Conservation (phyloP, 2,329 filamentous ascomycete genomes). For the Nothophaeocryptopus gaeumannii region DNA sequence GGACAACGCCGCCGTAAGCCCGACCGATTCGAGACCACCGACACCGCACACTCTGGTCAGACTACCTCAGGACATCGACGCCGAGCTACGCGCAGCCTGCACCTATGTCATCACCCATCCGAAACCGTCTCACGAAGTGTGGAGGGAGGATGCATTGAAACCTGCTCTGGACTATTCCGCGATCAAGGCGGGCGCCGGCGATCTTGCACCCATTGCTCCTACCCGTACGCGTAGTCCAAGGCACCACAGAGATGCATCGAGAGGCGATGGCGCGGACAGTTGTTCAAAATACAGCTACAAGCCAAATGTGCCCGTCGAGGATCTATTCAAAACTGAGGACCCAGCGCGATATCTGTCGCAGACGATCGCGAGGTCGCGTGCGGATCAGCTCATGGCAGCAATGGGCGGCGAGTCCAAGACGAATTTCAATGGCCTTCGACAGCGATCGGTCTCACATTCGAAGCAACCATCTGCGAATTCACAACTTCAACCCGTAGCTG, state of each 20-base stretch:
- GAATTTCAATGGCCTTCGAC: background rate
- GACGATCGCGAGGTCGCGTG: constrained; percentile 24
- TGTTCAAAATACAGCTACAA: constrained; percentile 20
- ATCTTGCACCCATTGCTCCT: constrained; percentile 1
- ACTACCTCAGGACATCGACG: constrained; percentile 42
- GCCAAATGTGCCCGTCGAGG: constrained; percentile 18
- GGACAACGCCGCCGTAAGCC: constrained; percentile 30
- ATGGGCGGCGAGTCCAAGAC: background rate
- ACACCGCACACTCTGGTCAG: constrained; percentile 43
- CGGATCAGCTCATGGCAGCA: constrained; percentile 29
- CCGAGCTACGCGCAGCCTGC: constrained; percentile 47
- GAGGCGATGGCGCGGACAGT: background rate
- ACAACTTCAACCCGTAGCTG: constrained; percentile 30
- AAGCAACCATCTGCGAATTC: constrained; percentile 4
- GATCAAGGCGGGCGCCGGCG: constrained; percentile 24
- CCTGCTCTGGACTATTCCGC: constrained; percentile 35
- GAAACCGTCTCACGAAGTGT: constrained; percentile 36
- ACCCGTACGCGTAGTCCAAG: constrained; percentile 15
- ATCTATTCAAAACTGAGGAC: constrained; percentile 22
- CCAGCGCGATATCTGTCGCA: constrained; percentile 7
- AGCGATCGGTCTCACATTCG: constrained; percentile 25
- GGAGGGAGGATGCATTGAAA: constrained; percentile 32
- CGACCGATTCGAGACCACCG: constrained; percentile 37
- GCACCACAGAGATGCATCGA: constrained; percentile 9
- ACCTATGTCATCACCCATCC: constrained; percentile 42